Evolutionary conservation across 352 stramenopile species (phyloP), one percentile per base, ranked within the genome.

Genomic region (Blastocystis sp.): DNA sequence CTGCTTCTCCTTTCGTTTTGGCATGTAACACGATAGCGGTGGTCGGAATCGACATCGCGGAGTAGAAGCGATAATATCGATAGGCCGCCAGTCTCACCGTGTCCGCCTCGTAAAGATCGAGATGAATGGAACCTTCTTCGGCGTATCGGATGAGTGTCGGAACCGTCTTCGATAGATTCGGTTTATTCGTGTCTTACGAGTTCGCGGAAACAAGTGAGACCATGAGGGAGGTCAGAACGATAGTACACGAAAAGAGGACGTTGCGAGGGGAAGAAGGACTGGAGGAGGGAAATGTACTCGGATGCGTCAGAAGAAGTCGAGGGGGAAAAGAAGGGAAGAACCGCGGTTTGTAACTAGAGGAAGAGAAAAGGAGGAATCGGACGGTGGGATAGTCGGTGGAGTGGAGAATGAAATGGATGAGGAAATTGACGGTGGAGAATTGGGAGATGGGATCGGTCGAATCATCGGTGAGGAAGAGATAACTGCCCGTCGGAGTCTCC

Each of bases 41-140:
- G 9, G 36, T 54, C 1, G 64, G 64, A 1, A 57, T 32, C 14
- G 64, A 36, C 27, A 76, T 36, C 40, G 21, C 21, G 11, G 40
- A 38, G 21, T 76, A 76, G 40, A 56, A 57, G 40, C 34, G 42
- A 36, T 76, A 76, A 44, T 76, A 76, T 7, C 21, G 18, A 51
- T 76, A 76, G 9, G 64, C 64, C 14, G 64, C 64, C 11, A 76
- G 38, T 29, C 64, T 29, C 1, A 11, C 42, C 34, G 64, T 76
- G 38, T 76, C 64, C 11, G 64, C 64, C 34, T 76, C 64, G 48
- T 76, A 76, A 4, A 76, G 38, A 56, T 76, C 64, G 1, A 76
- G 48, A 57, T 76, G 64, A 36, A 76, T 56, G 1, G 64, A 76
- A n/a, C 64, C 64, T n/a, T 76, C 64, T 16, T 76, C 16, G 11